phyloP scores from a whole-genome alignment of 176 grass and related monocot species.

The Ensete glaucum region DNA sequence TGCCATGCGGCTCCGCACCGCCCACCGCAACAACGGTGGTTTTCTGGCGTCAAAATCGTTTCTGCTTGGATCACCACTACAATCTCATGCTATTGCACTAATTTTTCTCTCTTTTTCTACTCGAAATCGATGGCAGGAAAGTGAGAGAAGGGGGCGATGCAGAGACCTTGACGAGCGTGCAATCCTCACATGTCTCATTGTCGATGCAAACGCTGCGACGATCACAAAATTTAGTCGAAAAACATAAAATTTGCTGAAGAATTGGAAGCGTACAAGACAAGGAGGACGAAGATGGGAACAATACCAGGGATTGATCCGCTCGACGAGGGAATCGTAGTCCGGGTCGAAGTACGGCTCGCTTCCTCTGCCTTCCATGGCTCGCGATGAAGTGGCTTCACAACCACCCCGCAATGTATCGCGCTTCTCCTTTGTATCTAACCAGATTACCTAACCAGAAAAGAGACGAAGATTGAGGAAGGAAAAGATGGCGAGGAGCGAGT shows the following conservation, averaged over 20 bases:
- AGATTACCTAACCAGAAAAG: too few species aligned
- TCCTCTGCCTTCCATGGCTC: background rate
- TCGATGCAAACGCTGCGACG: slow-evolving; percentile 53
- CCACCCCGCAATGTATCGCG: background rate
- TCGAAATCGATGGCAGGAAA: background rate
- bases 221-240: background rate
- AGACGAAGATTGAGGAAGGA: too few species aligned
- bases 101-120: background rate
- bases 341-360: slow-evolving; percentile 64
- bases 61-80: background rate
- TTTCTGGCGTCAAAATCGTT: background rate
- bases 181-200: slow-evolving; percentile 61
- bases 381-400: background rate
- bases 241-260: background rate
- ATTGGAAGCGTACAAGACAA: background rate
- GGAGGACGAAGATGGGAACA: background rate
- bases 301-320: slow-evolving; percentile 42
- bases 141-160: too few species aligned
- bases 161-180: slow-evolving; percentile 53
- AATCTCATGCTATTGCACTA: background rate
- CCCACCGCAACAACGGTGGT: background rate
- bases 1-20: background rate
- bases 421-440: background rate
- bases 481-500: too few species aligned
- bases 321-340: slow-evolving; percentile 52